Evolutionary conservation across 2,329 filamentous ascomycete species (phyloP).

Genomic region (Paraphaeosphaeria sporulosa): DNA sequence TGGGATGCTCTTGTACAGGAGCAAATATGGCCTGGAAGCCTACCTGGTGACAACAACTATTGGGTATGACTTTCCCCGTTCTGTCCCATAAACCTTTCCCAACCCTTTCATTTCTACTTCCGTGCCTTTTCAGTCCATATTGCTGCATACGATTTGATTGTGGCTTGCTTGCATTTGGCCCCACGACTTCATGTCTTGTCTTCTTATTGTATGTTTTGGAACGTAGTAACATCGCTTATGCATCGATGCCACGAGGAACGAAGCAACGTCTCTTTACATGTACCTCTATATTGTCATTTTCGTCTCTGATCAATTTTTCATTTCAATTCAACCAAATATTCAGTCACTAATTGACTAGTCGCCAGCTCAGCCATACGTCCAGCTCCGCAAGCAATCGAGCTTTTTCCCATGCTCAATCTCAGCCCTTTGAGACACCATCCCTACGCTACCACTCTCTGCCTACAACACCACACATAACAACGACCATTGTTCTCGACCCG

Average conservation of each 20-base stretch:
- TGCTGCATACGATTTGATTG: background rate
- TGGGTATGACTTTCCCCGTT: conserved; percentile 27
- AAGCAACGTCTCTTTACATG: background rate
- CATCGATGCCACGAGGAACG: background rate
- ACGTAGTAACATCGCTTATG: background rate
- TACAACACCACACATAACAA: conserved; percentile 4
- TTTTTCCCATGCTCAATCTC: conserved; percentile 12
- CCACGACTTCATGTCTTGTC: too few relatives aligned
- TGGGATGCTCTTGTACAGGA: conserved; percentile 29
- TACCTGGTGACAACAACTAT: conserved; percentile 22
- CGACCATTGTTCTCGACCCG: conserved; percentile 4
- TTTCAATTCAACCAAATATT: background rate
- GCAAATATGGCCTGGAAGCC: conserved; percentile 21
- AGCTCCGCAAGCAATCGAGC: background rate
- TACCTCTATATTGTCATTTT: background rate
- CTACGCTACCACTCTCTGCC: conserved; percentile 1
- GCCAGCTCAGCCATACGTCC: conserved; percentile 12
- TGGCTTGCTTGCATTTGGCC: background rate
- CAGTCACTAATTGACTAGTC: conserved; percentile 14
- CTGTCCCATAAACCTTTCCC: conserved; percentile 8
- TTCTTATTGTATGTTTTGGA: background rate
- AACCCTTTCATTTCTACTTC: background rate
- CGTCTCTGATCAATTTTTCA: background rate
- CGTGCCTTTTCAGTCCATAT: background rate
- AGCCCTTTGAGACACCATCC: conserved; percentile 12